Conservation (phyloP, 495 filamentous ascomycete species). For the Terfezia claveryi region DNA sequence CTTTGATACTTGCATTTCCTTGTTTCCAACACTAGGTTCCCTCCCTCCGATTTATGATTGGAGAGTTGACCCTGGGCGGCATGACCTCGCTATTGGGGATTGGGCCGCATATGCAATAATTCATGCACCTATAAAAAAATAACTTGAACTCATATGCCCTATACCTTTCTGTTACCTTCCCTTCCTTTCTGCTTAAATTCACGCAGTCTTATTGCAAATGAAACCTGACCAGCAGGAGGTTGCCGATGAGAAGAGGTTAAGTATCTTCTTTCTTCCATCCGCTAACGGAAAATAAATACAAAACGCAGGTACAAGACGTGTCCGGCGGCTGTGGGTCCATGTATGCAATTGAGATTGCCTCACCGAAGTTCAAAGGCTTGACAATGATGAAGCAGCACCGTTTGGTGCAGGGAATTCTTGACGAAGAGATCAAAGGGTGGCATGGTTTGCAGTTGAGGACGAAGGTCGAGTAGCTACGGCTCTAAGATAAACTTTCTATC, state of each 20-base stretch:
- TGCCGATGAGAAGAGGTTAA: too few relatives aligned
- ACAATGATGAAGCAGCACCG: constrained; percentile 50
- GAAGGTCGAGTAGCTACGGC: constrained; percentile 11
- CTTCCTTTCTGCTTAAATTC: background rate
- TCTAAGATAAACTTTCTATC: too few relatives aligned
- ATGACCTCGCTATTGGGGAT: too few relatives aligned
- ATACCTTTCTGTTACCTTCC: background rate
- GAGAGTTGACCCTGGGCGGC: too few relatives aligned
- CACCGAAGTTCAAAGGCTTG: constrained; percentile 39
- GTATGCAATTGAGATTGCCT: constrained; percentile 52
- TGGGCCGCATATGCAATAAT: too few relatives aligned
- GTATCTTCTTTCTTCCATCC: too few relatives aligned
- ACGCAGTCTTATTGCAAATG: background rate
- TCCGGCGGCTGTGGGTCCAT: constrained; percentile 60
- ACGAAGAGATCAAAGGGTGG: constrained; percentile 51
- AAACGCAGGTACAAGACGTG: constrained; percentile 42
- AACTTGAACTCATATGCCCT: too few relatives aligned
- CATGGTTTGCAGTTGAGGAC: constrained; percentile 57
- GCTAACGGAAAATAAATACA: background rate
- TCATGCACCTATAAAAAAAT: too few relatives aligned
- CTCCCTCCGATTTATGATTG: too few relatives aligned
- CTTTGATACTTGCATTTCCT: too few relatives aligned
- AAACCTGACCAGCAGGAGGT: too few relatives aligned
- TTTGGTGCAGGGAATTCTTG: constrained; percentile 42
- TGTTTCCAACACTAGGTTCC: too few relatives aligned